These are phyloP conservation scores for Eucalyptus guilfoylei DNA, from an alignment of 345 rosid genomes.

Conservation along the genomic window DNA sequence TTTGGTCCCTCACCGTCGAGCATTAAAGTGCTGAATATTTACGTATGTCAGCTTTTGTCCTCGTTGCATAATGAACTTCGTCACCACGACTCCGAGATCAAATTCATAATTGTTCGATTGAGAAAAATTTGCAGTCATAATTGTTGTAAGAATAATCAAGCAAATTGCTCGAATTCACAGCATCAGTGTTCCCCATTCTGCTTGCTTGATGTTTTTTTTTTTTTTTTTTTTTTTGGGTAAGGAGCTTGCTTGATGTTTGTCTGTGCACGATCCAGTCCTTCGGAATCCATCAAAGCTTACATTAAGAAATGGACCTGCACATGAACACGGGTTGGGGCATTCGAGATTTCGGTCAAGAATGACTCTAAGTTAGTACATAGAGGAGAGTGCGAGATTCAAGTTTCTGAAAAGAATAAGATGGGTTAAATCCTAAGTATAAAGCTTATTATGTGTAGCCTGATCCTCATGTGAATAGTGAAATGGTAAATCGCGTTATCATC, in stretches of 20 bases:
- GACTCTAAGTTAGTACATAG: background rate
- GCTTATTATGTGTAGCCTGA: background rate
- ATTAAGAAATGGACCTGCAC: background rate
- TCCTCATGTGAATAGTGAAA: background rate
- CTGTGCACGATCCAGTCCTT: background rate
- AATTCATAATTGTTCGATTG: background rate
- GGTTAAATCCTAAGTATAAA: background rate
- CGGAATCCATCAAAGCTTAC: background rate
- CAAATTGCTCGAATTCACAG: background rate
- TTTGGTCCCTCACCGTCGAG: background rate
- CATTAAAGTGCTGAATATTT: background rate
- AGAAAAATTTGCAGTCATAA: background rate
- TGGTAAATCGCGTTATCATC: accelerated
- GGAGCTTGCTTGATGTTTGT: background rate
- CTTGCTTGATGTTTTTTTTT: background rate
- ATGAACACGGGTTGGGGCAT: background rate
- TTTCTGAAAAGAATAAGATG: background rate
- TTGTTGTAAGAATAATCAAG: background rate
- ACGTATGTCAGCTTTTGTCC: background rate
- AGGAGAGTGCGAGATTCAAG: no score
- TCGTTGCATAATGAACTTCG: background rate
- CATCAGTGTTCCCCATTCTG: background rate
- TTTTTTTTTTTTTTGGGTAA: no score
- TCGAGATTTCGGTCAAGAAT: background rate
- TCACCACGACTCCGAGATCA: background rate